Evolutionary conservation across 768 basidiomycete species (phyloP).

Genomic region (Boletus edulis): DNA sequence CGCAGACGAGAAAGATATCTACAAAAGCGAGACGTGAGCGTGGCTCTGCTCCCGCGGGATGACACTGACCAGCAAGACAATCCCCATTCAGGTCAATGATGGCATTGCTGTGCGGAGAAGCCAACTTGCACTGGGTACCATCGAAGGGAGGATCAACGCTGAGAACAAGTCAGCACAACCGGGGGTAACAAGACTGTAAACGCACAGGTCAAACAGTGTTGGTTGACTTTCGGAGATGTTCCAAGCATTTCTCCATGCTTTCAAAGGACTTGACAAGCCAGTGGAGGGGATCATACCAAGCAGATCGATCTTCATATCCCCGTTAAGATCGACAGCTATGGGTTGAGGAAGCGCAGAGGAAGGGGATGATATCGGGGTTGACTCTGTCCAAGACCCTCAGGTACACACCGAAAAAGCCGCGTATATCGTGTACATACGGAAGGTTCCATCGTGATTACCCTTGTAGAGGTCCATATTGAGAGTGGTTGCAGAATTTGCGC

Average conservation of each 20-base stretch:
- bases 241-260: constrained; percentile 83
- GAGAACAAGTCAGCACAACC: constrained; percentile 5
- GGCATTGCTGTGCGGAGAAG: constrained; percentile 92
- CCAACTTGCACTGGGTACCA: constrained; percentile 67
- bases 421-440: constrained; percentile 47
- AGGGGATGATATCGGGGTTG: constrained; percentile 50
- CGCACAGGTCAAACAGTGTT: constrained; percentile 68
- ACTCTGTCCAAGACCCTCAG: constrained; percentile 3
- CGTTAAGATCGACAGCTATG: constrained; percentile 82
- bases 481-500: constrained; percentile 48
- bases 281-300: constrained; percentile 60
- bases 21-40: constrained; percentile 5
- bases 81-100: constrained; percentile 94
- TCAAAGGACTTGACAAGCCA: constrained; percentile 40
- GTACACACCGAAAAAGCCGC: not conserved
- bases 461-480: constrained; percentile 72
- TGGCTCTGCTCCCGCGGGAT: not conserved
- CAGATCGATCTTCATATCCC: constrained; percentile 87
- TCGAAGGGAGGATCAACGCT: constrained; percentile 62
- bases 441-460: constrained; percentile 59
- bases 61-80: constrained; percentile 74
- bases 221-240: constrained; percentile 52
- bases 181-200: not conserved
- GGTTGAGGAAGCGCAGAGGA: constrained; percentile 75
- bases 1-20: constrained; percentile 92